These are phyloP conservation scores for Avena eriantha DNA, from an alignment of 176 grass and related monocot species.

Conservation along the genomic window DNA sequence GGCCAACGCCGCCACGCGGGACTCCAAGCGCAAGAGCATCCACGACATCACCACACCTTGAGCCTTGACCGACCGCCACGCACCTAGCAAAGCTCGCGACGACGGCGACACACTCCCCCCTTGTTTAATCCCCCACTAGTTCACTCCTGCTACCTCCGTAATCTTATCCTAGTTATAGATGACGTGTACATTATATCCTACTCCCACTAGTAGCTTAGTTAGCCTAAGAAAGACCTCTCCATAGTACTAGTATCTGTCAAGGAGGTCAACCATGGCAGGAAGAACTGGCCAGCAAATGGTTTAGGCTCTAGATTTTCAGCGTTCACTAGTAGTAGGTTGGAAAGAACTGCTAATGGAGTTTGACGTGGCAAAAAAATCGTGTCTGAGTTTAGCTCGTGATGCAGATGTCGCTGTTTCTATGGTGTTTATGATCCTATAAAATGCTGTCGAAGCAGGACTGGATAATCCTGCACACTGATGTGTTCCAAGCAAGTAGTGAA, in stretches of 20 bases:
- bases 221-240: neutral
- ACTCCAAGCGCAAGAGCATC: constrained; percentile 95
- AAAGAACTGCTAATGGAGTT: constrained; percentile 5
- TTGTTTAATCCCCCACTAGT: too few relatives aligned
- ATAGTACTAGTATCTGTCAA: neutral
- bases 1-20: constrained; percentile 50
- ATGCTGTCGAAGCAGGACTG: neutral
- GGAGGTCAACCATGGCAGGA: neutral
- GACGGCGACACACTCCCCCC: constrained; percentile 19
- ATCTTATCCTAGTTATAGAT: constrained; percentile 7
- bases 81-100: neutral
- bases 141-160: neutral
- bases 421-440: neutral
- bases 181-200: constrained; percentile 46
- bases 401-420: constrained; percentile 22
- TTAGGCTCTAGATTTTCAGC: neutral
- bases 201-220: neutral
- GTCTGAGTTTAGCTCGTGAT: neutral
- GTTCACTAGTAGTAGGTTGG: neutral
- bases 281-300: constrained; percentile 29
- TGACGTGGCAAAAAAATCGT: constrained; percentile 24
- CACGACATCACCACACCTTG: constrained; percentile 87
- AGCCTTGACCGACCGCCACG: neutral
- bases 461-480: constrained; percentile 24
- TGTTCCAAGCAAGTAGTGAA: neutral